These are phyloP conservation scores for Penicillium sp. DNA, from an alignment of 2,329 filamentous ascomycete genomes.

Conservation along the genomic window DNA sequence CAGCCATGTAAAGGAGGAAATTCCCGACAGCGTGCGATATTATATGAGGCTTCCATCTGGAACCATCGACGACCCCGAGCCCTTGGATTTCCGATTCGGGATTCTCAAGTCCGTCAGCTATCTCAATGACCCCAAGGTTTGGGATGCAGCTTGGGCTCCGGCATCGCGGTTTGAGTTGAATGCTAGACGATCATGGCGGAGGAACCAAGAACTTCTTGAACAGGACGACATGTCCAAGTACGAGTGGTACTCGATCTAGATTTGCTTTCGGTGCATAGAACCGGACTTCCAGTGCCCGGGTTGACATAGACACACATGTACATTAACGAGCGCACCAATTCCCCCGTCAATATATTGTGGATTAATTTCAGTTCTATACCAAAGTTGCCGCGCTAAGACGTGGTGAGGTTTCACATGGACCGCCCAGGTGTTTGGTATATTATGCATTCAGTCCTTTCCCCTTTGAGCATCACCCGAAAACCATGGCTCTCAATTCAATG, in stretches of 20 bases:
- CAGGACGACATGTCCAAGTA: neutral
- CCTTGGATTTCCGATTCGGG: conserved; percentile 34
- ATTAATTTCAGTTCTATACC: neutral
- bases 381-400: neutral
- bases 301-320: neutral
- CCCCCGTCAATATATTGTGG: neutral
- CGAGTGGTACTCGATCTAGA: neutral
- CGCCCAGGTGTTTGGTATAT: too few species aligned
- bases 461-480: neutral
- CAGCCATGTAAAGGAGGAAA: conserved; percentile 85
- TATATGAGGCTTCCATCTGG: conserved; percentile 75
- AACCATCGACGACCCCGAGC: conserved; percentile 16
- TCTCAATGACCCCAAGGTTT: conserved; percentile 24
- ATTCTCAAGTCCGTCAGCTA: conserved; percentile 20
- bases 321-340: neutral
- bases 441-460: neutral
- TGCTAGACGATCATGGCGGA: neutral
- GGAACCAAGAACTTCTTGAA: neutral
- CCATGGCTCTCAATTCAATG: neutral
- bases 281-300: neutral
- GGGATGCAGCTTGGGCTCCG: conserved; percentile 32
- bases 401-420: too few species aligned
- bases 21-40: conserved; percentile 76
- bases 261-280: neutral
- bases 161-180: conserved; percentile 9